Evolutionary conservation across 1,139 yeast genomes (phyloP), one percentile per base, ranked within the genome.

Genomic region (Protomyces inundatus): DNA sequence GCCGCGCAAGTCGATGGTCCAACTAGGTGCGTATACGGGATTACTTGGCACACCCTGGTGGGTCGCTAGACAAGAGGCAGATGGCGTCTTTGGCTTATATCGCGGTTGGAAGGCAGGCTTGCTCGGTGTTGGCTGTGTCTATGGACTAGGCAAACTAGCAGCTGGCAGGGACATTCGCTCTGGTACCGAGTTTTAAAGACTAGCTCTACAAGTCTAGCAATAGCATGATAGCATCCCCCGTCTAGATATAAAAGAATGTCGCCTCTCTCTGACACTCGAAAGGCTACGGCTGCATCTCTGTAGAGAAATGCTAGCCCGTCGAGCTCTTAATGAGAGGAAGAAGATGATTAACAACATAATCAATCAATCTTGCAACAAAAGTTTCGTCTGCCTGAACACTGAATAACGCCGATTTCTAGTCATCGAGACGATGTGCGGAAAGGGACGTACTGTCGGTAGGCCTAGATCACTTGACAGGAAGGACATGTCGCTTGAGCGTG

Each of bases 21-120:
- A 77, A 3, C 70, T 68, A 5, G 79, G 79, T 32, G 80, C 80
- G 6, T 84, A 84, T 70, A 74, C 75, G 30, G 87, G 88, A 3
- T 73, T 84, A 35, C 73, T 81, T 66, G 77, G 81, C 10, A 80
- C 86, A 0, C 67, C 83, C 33, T 82, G 83, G 77, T 77, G 77
- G 66, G 74, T 83, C 7, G 67, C 79, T 12, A 30, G 53, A 4
- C 61, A 64, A 39, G 66, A 64, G 45, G 63, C 59, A 23, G 58
- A 56, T 36, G 61, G 65, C 16, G 54, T 52, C 16, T 48, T 55
- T 50, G 65, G 66, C 3, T 58, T 64, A 32, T 64, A 64, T 34
- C 60, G 58, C 30, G 66, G 66, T 6, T 61, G 61, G 61, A 64
- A 57, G 39, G 64, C 62, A 23, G 59, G 63, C 14, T 40, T 57